Base-by-base conservation (phyloP, 192 early-diverging fungal species). In the Backusella morwellensis region DNA sequence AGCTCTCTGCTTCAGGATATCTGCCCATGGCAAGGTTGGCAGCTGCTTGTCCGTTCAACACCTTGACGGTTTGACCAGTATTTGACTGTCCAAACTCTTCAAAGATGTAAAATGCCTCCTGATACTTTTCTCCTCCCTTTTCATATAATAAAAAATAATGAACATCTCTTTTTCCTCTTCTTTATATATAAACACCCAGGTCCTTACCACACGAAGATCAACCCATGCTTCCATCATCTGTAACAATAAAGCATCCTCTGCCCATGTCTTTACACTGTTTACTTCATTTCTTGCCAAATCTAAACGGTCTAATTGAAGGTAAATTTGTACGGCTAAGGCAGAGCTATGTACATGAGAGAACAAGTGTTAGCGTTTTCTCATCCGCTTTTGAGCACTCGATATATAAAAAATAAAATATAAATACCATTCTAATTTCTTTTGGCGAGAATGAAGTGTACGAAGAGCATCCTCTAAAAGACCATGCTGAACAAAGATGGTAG, bases 161-260 rank as follows among this genome's bases (percentile, higher is more conserved):
- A 26, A 70, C 29, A 67, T 40, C 21, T 50, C 12, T 14, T 32
- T 32, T 32, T 19, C 35, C 35, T 44, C 15, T 17, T 35, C 32
- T 56, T 59, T 74, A 59, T 23, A 21, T 12, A 73, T 66, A 56
- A 4, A 21, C 73, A 36, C 19, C 38, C 11, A 59, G 2, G 35
- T 32, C 34, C 74, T 81, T 82, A 91, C 91, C 12, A 88, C 79
- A 38, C 81, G 83, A 52, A 96, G 83, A 44, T 89, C 91, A 38
- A 91, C 90, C 96, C 96, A 97, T 7, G 96, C 94, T 75, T 99
- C 98, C 52, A 94, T 89, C 59, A 99, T 80, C 81, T 98, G 96
- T 6, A 96, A 95, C 35, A 97, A 79, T n/a, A 94, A 90, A 1
- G 96, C 96, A 83, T 99, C 98, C 80, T 98, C 98, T 0, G 96